Evolutionary conservation across 139 green algal species (phyloP).

Genomic region (Auxenochlorella pyrenoidosa): DNA sequence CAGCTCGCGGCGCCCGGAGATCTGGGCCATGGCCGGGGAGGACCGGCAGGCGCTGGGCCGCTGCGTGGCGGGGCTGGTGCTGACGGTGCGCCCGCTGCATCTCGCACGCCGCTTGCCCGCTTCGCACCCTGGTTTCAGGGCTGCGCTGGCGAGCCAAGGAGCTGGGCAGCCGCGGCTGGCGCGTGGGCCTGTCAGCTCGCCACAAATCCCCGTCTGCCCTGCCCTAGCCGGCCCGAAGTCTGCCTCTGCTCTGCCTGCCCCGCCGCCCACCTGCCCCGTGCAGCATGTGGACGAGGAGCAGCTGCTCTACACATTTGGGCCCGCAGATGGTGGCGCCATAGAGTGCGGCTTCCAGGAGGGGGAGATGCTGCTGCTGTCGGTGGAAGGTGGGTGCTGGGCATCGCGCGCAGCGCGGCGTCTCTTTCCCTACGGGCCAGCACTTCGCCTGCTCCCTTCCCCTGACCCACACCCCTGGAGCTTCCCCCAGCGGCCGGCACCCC

Average conservation of each 20-base stretch:
- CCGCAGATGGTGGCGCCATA: background rate
- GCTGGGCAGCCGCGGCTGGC: background rate
- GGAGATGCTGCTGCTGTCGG: conserved; percentile 72
- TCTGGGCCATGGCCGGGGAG: conserved; percentile 71
- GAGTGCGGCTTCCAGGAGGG: conserved; percentile 52
- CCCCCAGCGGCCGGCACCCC: too few relatives aligned
- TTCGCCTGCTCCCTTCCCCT: background rate
- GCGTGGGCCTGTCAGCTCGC: background rate
- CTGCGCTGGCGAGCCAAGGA: background rate
- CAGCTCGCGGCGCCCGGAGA: conserved; percentile 43
- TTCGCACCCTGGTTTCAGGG: too few relatives aligned
- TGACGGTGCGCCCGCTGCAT: background rate
- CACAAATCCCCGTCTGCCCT: background rate
- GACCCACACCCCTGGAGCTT: too few relatives aligned
- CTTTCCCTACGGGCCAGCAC: too few relatives aligned
- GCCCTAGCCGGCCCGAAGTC: background rate
- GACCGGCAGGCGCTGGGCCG: conserved; percentile 66
- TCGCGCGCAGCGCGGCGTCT: too few relatives aligned
- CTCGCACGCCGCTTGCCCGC: too few relatives aligned
- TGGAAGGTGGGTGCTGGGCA: conserved; percentile 62
- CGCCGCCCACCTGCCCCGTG: background rate
- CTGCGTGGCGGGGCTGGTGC: conserved; percentile 60
- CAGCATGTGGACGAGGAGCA: conserved; percentile 31
- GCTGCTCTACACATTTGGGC: conserved; percentile 38
- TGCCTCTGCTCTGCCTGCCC: background rate